A percentile compares a stretch with the other conserved stretches of the same genome.
Conservation (phyloP, 306 rosid genomes). For the Astragalus glycyphyllos region DNA sequence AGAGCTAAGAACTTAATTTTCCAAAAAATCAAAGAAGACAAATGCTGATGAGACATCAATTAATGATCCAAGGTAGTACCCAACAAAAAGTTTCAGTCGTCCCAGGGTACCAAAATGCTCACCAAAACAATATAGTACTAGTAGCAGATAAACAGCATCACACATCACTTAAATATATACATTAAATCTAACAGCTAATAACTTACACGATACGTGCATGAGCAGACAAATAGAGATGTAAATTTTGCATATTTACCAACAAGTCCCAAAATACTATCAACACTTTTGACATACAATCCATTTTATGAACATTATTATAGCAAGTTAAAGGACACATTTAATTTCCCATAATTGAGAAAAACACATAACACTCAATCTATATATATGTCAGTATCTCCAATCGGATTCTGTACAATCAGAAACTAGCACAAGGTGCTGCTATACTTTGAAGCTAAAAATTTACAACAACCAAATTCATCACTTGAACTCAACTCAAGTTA, state of each 20-base stretch:
- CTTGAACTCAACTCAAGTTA: no score
- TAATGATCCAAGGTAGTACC: no score
- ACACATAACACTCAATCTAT: conserved; percentile 44
- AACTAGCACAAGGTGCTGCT: conserved; percentile 42
- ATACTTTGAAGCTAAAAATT: conserved; percentile 47
- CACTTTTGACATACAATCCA: conserved; percentile 45
- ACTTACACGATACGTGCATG: no score
- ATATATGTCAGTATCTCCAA: conserved; percentile 46
- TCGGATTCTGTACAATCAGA: conserved; percentile 59
- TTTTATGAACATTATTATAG: conserved; percentile 50
- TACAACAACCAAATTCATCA: conserved; percentile 51
- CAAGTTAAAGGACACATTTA: conserved; percentile 43
- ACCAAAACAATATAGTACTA: no score
- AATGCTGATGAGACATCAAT: no score
- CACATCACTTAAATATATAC: no score
- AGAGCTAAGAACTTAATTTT: no score
- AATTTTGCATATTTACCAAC: neutral
- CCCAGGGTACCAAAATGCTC: no score
- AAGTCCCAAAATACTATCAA: conserved; percentile 38
- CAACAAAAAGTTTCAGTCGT: no score
- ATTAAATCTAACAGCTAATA: no score
- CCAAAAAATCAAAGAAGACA: no score
- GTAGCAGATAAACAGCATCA: no score
- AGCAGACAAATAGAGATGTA: neutral
- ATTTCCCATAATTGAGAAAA: conserved; percentile 31